Evolutionary conservation across 192 early-diverging fungal species (phyloP).

Genomic region (Dissophora ornata): DNA sequence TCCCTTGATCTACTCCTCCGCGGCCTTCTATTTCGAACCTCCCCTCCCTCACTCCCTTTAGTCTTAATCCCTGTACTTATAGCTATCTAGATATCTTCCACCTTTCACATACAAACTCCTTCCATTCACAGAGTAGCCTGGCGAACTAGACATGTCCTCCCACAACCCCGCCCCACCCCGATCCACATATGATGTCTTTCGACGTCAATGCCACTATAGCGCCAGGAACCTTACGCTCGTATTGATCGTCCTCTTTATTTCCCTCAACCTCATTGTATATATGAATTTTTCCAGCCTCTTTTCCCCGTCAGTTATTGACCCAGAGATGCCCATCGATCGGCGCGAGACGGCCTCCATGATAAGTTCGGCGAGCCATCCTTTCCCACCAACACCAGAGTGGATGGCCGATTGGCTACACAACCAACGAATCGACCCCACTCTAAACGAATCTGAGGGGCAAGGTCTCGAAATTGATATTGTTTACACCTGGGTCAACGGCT

Average conservation of each 20-base stretch:
- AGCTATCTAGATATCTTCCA: too few relatives aligned
- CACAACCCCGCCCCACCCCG: background rate
- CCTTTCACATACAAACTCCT: too few relatives aligned
- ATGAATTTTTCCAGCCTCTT: slow-evolving; percentile 3
- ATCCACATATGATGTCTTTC: background rate
- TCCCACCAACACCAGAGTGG: slow-evolving; percentile 18
- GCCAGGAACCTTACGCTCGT: slow-evolving; percentile 3
- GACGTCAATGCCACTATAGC: slow-evolving; percentile 1
- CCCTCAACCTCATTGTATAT: slow-evolving; percentile 38
- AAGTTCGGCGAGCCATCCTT: slow-evolving; percentile 6
- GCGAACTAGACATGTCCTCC: slow-evolving; percentile 1
- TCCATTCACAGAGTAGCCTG: too few relatives aligned
- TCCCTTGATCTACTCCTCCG: background rate
- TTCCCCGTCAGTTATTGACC: background rate
- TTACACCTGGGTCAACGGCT: slow-evolving; percentile 61
- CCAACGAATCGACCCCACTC: slow-evolving; percentile 1
- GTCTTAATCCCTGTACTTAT: too few relatives aligned
- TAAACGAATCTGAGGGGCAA: slow-evolving; percentile 11
- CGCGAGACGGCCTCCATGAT: slow-evolving; percentile 20
- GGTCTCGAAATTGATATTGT: slow-evolving; percentile 40
- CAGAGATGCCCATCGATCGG: background rate
- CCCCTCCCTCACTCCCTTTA: background rate
- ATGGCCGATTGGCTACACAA: slow-evolving; percentile 4
- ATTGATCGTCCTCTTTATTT: slow-evolving; percentile 27
- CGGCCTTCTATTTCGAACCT: background rate